phyloP scores from a whole-genome alignment of 805 yeast species.

The Starmerella bacillaris region DNA sequence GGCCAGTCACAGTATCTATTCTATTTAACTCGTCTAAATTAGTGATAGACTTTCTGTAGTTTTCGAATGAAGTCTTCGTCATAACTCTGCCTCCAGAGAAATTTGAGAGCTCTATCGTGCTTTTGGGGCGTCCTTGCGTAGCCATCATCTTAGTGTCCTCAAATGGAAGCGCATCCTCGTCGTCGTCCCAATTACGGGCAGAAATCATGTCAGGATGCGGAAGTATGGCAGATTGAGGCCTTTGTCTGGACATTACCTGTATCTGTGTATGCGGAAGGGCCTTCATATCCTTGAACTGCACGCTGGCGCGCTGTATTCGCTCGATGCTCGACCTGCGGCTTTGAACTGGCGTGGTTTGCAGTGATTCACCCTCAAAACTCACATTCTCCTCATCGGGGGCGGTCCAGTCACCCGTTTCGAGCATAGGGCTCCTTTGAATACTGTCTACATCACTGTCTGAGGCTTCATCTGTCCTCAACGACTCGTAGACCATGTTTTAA shows the following conservation, averaged over 20 bases:
- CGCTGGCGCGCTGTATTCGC: background rate
- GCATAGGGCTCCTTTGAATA: slow-evolving; percentile 14
- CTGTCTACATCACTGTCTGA: slow-evolving; percentile 12
- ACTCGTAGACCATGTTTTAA: slow-evolving; percentile 4
- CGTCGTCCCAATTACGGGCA: slow-evolving; percentile 4
- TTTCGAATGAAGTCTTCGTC: slow-evolving; percentile 17
- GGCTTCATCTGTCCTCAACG: slow-evolving; percentile 4
- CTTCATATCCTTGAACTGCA: background rate
- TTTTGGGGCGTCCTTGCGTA: slow-evolving; percentile 10
- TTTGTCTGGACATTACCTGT: background rate
- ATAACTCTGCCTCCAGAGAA: slow-evolving; percentile 13
- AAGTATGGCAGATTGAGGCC: background rate
- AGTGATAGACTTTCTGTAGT: slow-evolving; percentile 15
- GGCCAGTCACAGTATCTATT: slow-evolving; percentile 8
- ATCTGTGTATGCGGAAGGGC: background rate
- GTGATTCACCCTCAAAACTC: background rate
- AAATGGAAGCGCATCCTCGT: slow-evolving; percentile 18
- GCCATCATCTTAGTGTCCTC: slow-evolving; percentile 15
- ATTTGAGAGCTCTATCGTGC: slow-evolving; percentile 9
- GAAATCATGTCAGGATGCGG: background rate
- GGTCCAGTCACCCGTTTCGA: slow-evolving; percentile 7
- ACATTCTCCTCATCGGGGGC: slow-evolving; percentile 1
- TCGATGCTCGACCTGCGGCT: background rate
- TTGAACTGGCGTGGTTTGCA: background rate
- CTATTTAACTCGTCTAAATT: slow-evolving; percentile 11